Base-by-base conservation (phyloP, 2,329 filamentous ascomycete species). In the Aspergillus caelatus region DNA sequence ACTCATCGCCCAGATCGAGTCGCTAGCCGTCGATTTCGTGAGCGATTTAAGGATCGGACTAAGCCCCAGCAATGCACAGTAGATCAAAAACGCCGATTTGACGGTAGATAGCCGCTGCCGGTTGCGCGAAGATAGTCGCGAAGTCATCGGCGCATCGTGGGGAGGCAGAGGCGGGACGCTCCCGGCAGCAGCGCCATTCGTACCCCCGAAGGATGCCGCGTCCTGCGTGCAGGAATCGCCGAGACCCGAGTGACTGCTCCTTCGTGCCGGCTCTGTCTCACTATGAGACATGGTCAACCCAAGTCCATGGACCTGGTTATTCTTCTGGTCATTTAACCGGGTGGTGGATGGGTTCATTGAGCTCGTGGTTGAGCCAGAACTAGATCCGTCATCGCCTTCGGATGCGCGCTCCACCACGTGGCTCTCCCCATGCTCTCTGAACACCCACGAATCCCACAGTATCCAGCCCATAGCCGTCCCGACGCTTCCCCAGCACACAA, bases 1-100 rank as follows among this genome's bases (percentile, higher is more conserved):
- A 57, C 92, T 95, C 83, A 99, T 91, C 62, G 95, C 93, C 95
- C 95, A 99, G 75, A 99, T 99, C 50, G 91, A 95, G 83, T 99
- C 95, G 61, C 88, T 91, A 9, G 92, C 94, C 5, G 94, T 98
- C 6, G 94, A 97, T 57, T 87, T 87, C 0, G 95, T 99, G n/a
- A 99, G 86, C 1, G 94, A 97, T 78, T 97, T 97, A 65, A 99
- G 88, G 67, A 99, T 98, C 0, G 95, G 95, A 48, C 92, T 96
- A 4, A 99, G 85, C 12, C 94, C 95, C 4, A 98, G 87, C 16
- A 99, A 85, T 4, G 93, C 94, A 70, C 91, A 96, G 80, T 96
- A 97, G 72, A 98, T 98, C 57, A 98, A 85, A 43, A 96, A 83
- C 0, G 94, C 94, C 0, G 94, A 97, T 79, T 98, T 98, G 69